These are phyloP conservation scores for Fusarium duplospermum DNA, from an alignment of 2,329 filamentous ascomycete species.

Conservation along the genomic window DNA sequence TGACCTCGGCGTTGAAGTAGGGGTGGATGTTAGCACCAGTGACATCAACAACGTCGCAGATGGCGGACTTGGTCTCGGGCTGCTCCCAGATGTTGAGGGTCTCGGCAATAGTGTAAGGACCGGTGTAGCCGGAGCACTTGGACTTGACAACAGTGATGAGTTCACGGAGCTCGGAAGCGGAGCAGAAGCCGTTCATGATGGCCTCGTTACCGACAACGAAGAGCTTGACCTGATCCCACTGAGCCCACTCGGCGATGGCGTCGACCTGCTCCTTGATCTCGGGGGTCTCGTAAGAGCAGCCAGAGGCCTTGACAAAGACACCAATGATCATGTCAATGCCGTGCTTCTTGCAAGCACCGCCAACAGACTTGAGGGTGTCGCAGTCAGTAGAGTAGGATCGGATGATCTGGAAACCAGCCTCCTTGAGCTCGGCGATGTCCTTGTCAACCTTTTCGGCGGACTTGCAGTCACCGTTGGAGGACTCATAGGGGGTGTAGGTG, in stretches of 20 bases:
- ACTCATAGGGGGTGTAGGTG: slow-evolving; percentile 82
- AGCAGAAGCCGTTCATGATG: slow-evolving; percentile 78
- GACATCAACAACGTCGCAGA: slow-evolving; percentile 83
- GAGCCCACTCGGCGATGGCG: slow-evolving; percentile 76
- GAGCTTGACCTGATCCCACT: slow-evolving; percentile 82
- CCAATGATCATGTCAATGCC: slow-evolving; percentile 86
- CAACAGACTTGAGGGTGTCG: slow-evolving; percentile 80
- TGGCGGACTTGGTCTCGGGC: slow-evolving; percentile 62
- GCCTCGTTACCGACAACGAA: slow-evolving; percentile 93
- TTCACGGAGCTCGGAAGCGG: slow-evolving; percentile 70
- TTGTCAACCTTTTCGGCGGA: slow-evolving; percentile 62
- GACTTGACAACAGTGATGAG: slow-evolving; percentile 78
- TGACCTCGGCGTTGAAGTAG: slow-evolving; percentile 85
- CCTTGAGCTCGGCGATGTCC: slow-evolving; percentile 72
- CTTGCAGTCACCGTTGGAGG: slow-evolving; percentile 73
- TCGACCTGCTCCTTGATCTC: slow-evolving; percentile 79
- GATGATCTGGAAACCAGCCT: slow-evolving; percentile 74
- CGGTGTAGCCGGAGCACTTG: slow-evolving; percentile 78
- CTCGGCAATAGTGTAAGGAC: slow-evolving; percentile 86
- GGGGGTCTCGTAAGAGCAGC: slow-evolving; percentile 67
- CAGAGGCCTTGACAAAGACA: slow-evolving; percentile 80
- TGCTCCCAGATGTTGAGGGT: slow-evolving; percentile 82
- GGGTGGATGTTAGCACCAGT: slow-evolving; percentile 90
- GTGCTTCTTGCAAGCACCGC: slow-evolving; percentile 72
- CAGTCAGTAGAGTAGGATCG: slow-evolving; percentile 96